Evolutionary conservation across 228 moss, liverwort and hornwort genomes (phyloP).

Genomic region (Sphagnum magellanicum): DNA sequence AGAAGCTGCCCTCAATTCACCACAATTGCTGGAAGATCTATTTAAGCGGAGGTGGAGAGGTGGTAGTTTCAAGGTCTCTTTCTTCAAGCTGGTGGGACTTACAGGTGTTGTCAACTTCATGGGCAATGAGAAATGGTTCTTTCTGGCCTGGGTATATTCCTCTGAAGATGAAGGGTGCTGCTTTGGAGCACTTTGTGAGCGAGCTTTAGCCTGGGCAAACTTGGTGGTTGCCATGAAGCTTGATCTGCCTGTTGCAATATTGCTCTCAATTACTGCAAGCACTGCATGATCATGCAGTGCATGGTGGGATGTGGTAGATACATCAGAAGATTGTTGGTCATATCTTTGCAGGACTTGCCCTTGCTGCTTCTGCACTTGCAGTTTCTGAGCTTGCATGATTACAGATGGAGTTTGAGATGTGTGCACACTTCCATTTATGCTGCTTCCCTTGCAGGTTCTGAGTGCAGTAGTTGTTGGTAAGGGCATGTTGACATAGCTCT

Average conservation of each 20-base stretch:
- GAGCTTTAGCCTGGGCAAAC: slow-evolving; percentile 76
- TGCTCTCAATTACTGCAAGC: slow-evolving; percentile 11
- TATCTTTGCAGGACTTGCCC: slow-evolving; percentile 31
- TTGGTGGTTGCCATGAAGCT: slow-evolving; percentile 93
- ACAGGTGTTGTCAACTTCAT: not conserved
- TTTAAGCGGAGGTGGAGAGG: not conserved
- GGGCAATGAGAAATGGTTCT: slow-evolving; percentile 46
- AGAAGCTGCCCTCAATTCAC: not conserved
- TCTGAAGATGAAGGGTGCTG: slow-evolving; percentile 35
- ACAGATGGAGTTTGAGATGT: slow-evolving; percentile 53
- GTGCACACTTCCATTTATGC: slow-evolving; percentile 22
- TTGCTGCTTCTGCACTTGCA: slow-evolving; percentile 45
- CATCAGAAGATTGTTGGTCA: slow-evolving; percentile 22
- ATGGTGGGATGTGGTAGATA: slow-evolving; percentile 18
- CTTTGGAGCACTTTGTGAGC: slow-evolving; percentile 64
- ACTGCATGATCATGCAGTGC: slow-evolving; percentile 9
- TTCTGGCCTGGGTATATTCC: slow-evolving; percentile 34
- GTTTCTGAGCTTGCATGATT: slow-evolving; percentile 9
- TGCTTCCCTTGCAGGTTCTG: slow-evolving; percentile 1
- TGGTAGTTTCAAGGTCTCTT: not conserved
- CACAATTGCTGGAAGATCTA: not conserved
- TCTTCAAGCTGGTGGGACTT: not conserved
- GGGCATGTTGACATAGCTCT: slow-evolving; percentile 22
- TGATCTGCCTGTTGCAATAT: slow-evolving; percentile 23
- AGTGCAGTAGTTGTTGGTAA: slow-evolving; percentile 15